Evolutionary conservation across 352 stramenopile genomes (phyloP).

Genomic region (Pythium coloratum): DNA sequence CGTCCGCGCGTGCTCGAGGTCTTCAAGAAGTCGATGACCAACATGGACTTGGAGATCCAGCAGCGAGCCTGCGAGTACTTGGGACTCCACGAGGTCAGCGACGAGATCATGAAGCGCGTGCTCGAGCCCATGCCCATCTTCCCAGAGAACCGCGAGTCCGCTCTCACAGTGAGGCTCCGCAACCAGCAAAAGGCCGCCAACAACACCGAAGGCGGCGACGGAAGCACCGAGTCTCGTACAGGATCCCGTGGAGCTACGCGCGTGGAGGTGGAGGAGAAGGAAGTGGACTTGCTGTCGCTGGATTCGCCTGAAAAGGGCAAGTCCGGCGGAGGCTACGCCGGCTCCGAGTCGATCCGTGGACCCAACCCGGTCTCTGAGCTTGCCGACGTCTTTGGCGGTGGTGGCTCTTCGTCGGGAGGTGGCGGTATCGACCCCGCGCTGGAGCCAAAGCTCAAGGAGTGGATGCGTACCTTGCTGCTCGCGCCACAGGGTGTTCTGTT

Average conservation of each 20-base stretch:
- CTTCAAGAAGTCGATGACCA: slow-evolving; percentile 93
- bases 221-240: slow-evolving; percentile 15
- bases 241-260: slow-evolving; percentile 17
- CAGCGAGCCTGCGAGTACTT: slow-evolving; percentile 97
- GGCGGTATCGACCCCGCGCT: slow-evolving; percentile 47
- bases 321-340: slow-evolving; percentile 14
- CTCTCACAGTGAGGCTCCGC: slow-evolving; percentile 64
- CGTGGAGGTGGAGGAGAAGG: slow-evolving; percentile 21
- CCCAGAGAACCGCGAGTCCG: slow-evolving; percentile 87
- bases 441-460: slow-evolving; percentile 49
- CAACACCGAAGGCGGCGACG: slow-evolving; percentile 27
- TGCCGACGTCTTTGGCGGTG: slow-evolving; percentile 51
- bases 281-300: slow-evolving; percentile 58
- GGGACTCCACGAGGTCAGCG: slow-evolving; percentile 80
- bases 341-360: slow-evolving; percentile 41
- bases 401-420: slow-evolving; percentile 7
- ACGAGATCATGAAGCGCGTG: slow-evolving; percentile 92
- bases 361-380: slow-evolving; percentile 59
- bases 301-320: slow-evolving; percentile 35
- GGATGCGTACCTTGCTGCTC: slow-evolving; percentile 86
- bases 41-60: slow-evolving; percentile 97
- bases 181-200: slow-evolving; percentile 61
- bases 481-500: slow-evolving; percentile 90
- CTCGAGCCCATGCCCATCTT: slow-evolving; percentile 98
- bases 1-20: slow-evolving; percentile 88